Evolutionary conservation across 768 basidiomycete genomes (phyloP), one percentile per base, ranked within the genome.

Genomic region (Mycena albidolilacea): DNA sequence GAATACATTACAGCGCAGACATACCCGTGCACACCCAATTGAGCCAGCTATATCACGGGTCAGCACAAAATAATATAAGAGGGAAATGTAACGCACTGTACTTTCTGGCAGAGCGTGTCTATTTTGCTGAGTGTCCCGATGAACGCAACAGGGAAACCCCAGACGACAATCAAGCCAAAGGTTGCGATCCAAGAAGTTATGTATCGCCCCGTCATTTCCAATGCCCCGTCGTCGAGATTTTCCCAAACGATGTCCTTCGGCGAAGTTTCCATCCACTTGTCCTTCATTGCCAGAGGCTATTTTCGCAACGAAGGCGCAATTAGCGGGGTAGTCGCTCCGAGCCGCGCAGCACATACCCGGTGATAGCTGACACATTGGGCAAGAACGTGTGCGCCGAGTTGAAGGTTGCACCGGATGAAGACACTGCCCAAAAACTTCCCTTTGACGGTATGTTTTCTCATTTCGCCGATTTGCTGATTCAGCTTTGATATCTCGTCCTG

Each of bases 331-430:
- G n/a, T 23, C 41, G 19, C 7, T 67, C 12, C 15, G 43, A 78
- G 73, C 8, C 71, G 62, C 46, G 17, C n/a, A 38, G 50, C 44
- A 74, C 77, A 52, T 72, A 88, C 87, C 78, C 85, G 81, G 63
- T 90, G 88, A 75, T 89, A 86, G 69, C 86, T 86, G 38, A 91
- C 78, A 71, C 87, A 88, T 79, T 93, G 92, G 0, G 87, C 86
- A 14, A 92, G 87, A 70, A 94, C 89, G 79, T 93, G 92, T 0
- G 93, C 93, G 5, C 91, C 92, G 77, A 93, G 88, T 79, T 93
- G 92, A 61, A 91, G 84, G 78, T 93, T 90, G 81, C 92, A 92
- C 50, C 87, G 86, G 67, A 93, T 88, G 81, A 94, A 93, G 0
- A 85, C 88, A 70, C 87, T 86, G 7, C 89, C 89, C 43, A 89